Evolutionary conservation across 1,284 basidiomycete species (phyloP), one percentile per base, ranked within the genome.

Genomic region (Trichosporon inkin): DNA sequence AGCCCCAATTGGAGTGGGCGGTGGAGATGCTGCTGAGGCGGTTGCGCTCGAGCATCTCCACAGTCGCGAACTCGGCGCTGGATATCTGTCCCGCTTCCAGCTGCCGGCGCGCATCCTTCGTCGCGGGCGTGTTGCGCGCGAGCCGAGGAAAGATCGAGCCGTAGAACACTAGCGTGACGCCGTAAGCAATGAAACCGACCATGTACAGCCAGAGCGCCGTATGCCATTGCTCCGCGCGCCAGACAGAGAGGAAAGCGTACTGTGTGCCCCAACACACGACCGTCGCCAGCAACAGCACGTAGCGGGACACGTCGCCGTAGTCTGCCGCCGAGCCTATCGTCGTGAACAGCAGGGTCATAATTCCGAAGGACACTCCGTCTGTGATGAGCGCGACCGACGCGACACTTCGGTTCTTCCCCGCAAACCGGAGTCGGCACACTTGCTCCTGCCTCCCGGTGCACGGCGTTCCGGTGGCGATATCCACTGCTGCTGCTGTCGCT

Each of bases 1-100:
- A 92, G 17, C 89, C 90, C 53, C 68, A 61, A 63, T 76, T 65
- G 85, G 88, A 10, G 84, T 88, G 71, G 84, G 90, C 90, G 13
- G 88, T 90, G 67, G 86, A 87, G 68, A 89, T 88, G 67, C 90
- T 91, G 68, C 86, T 86, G 61, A 93, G 88, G 61, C 86, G 80
- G 70, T 91, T 92, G 80, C 90, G 88, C 78, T 90, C 86, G 54
- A 92, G 71, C 57, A 86, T 88, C 70, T 91, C 89, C 68, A 90
- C 87, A 5, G 70, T 68, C 69, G 89, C 88, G 68, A 88, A 90
- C 65, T 84, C 85, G 54, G 86, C 86, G 3, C 78, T 73, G 0
- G 80, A 70, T 24, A 86, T 83, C 63, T 85, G 81, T 0, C 85
- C 85, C 0, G 77, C 76, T 57, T 86, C 84, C 62, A 83, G 84